Base-by-base conservation (phyloP, 2,329 filamentous ascomycete species). In the Cercospora janseana region DNA sequence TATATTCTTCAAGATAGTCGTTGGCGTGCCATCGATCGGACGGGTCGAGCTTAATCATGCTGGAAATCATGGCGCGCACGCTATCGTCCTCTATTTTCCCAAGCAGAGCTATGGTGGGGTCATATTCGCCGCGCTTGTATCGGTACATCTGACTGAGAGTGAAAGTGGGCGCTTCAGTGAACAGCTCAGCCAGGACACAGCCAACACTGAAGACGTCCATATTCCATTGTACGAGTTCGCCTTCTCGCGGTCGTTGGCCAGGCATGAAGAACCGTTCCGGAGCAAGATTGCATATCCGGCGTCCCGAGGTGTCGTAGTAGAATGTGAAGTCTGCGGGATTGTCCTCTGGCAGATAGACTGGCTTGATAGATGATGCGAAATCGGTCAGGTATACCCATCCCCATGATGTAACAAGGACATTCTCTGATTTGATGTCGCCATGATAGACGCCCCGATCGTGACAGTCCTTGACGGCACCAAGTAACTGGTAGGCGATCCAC, bases 321-420 rank as follows among this genome's bases (percentile, higher is more conserved):
- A 96, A 97, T 1, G 91, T 95, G 64, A 97, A 98, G 63, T 97
- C 90, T 12, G 89, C 91, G 1, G 93, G 93, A 63, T 98, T 97
- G 64, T 98, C 91, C 68, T 96, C 92, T 2, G 93, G 93, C 2
- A 98, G 76, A 69, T 89, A 88, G 4, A 91, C 88, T 8, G 91
- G 93, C 66, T 98, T 98, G 74, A 95, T 97, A 0, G 88, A 86
- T 0, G 92, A 90, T 3, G 92, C 95, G 68, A 97, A 98, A 69
- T 98, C 93, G n/a, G 91, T 86, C 28, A 98, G 79, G 67, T 97
- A 98, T 2, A 98, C 79, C 93, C 94, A 98, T 72, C 97, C 96
- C 93, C 93, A 98, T 5, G 93, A 97, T 0, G 93, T 98, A 43
- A 98, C 92, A 40, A 98, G 76, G 27, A 95, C 83, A 63, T 98